Conservation (phyloP, 2,329 filamentous ascomycete species). For the Myriangium duriaei region DNA sequence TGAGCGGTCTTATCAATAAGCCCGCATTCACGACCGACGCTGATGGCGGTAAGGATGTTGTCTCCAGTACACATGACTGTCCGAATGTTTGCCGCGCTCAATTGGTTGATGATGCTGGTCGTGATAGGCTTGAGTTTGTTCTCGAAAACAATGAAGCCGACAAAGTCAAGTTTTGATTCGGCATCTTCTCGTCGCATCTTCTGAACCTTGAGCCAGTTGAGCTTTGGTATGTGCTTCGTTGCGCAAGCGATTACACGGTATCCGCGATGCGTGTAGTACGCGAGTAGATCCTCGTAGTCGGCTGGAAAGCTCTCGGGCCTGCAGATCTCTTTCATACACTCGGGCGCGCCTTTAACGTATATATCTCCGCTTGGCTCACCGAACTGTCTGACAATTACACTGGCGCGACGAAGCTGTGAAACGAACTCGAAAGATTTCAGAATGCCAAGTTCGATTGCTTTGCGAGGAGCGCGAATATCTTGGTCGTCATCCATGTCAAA, state of each 20-base stretch:
- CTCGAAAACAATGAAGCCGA: constrained; percentile 96
- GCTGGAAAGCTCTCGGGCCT: constrained; percentile 67
- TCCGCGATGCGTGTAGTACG: constrained; percentile 86
- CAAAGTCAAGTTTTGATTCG: constrained; percentile 72
- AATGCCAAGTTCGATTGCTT: constrained; percentile 72
- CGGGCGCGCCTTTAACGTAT: constrained; percentile 92
- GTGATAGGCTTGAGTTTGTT: constrained; percentile 94
- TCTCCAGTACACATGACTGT: constrained; percentile 96
- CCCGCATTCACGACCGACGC: constrained; percentile 80
- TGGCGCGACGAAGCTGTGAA: constrained; percentile 80
- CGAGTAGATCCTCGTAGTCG: constrained; percentile 81
- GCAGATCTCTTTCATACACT: constrained; percentile 93
- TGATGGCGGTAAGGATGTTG: constrained; percentile 94
- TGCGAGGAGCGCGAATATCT: constrained; percentile 30
- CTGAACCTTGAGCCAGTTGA: constrained; percentile 89
- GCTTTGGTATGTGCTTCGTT: constrained; percentile 71
- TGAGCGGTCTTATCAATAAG: constrained; percentile 70
- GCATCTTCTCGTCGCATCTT: constrained; percentile 83
- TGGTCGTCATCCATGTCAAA: constrained; percentile 43
- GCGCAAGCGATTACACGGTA: constrained; percentile 95
- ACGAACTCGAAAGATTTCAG: constrained; percentile 90
- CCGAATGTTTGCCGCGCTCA: constrained; percentile 70
- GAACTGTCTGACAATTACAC: constrained; percentile 82
- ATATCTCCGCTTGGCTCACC: constrained; percentile 73
- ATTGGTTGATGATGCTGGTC: constrained; percentile 65